phyloP scores from a whole-genome alignment of 345 rosid genomes.

The Hirschfeldia incana region DNA sequence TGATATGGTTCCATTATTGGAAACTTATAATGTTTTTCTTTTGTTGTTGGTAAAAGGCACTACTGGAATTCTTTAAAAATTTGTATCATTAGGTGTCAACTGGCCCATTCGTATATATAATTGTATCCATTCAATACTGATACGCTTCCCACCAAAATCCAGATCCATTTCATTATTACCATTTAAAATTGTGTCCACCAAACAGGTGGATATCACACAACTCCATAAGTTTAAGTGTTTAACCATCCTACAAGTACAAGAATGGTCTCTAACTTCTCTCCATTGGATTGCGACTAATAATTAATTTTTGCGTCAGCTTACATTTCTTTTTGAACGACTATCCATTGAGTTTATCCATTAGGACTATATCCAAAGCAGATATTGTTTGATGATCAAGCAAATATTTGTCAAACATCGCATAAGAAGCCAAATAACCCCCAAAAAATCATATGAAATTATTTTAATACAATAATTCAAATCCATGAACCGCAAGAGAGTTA shows the following conservation, averaged over 20 bases:
- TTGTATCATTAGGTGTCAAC: slow-evolving; percentile 28
- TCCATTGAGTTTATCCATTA: background rate
- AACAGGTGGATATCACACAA: slow-evolving; percentile 6
- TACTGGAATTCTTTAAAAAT: background rate
- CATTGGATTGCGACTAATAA: background rate
- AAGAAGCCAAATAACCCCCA: background rate
- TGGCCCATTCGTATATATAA: slow-evolving; percentile 25
- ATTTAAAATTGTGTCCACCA: background rate
- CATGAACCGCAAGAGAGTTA: slow-evolving; percentile 29
- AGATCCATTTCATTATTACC: slow-evolving; percentile 2
- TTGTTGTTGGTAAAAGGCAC: no score
- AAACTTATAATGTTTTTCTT: background rate
- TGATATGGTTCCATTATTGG: slow-evolving; percentile 36
- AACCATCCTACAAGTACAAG: slow-evolving; percentile 1
- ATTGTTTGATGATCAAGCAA: slow-evolving; percentile 35
- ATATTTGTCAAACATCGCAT: slow-evolving; percentile 31
- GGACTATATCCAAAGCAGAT: slow-evolving; percentile 34
- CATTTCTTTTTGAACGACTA: background rate
- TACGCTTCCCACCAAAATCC: slow-evolving; percentile 15
- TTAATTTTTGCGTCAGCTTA: background rate
- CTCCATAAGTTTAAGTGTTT: slow-evolving; percentile 8
- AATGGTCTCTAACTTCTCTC: background rate
- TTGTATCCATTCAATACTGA: slow-evolving; percentile 1
- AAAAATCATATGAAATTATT: slow-evolving; percentile 7
- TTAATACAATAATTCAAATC: slow-evolving; percentile 24